Base-by-base conservation (phyloP, 1,284 basidiomycete genomes). In the Afroboletus lepidellus region DNA sequence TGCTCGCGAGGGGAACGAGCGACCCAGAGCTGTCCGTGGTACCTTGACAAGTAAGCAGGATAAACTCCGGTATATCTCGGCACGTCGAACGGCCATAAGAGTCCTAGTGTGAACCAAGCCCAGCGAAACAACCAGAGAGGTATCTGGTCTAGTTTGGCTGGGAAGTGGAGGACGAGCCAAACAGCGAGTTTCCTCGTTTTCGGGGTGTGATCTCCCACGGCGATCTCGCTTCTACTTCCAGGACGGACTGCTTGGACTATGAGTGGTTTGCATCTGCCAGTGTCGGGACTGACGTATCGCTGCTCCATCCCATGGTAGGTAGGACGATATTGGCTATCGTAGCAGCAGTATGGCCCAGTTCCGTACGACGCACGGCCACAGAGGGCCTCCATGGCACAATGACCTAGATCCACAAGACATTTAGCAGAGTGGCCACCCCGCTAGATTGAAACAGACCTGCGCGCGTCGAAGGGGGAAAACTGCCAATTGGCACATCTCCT, bases 1-100 rank as follows among this genome's bases (percentile, higher is more conserved):
- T 64, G 46, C 21, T 69, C 67, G 32, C 29, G 50, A 33, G 63
- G 51, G 7, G 61, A 64, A 39, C 56, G 59, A 50, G 63, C 36
- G 24, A 18, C 44, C 66, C 64, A 64, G n/a, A 69, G 55, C 1
- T 67, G 66, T 7, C 63, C 53, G 12, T 53, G 25, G 23, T 55
- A 64, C 41, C 43, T 53, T 7, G 57, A 56, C 46, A 56, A 36
- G 21, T 66, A 65, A 11, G 61, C 16, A 2, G 51, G 50, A 42
- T 64, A 64, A 8, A 42, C 11, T 20, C 47, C 50, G 0, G 51
- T 57, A 12, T 62, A n/a, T 5, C 0, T 41, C 3, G 62, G 49
- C 2, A 0, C 2, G 18, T n/a, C 16, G 21, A 50, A 48, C 21
- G 65, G 57, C 50, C 59, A 65, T n/a, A 55, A 23, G 12, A 65